A percentile compares a stretch with the other conserved stretches of the same genome.
Evolutionary conservation across 2,329 filamentous ascomycete species (phyloP).

Genomic region (Huntiella abstrusa): DNA sequence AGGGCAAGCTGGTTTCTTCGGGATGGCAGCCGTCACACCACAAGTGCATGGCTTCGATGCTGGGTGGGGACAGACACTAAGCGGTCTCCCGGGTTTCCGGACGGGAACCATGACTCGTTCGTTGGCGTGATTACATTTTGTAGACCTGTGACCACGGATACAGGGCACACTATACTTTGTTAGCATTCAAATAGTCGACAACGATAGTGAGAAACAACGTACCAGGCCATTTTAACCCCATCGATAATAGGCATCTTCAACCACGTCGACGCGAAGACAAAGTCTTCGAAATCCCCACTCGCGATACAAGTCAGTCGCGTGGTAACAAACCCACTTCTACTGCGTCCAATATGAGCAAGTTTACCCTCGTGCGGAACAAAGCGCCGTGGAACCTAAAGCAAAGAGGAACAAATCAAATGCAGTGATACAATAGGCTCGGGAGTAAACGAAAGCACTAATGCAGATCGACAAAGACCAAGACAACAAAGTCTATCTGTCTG

Average conservation of each 20-base stretch:
- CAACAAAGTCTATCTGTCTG: too few relatives aligned
- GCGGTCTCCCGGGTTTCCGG: slow-evolving; percentile 50
- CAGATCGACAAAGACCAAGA: too few relatives aligned
- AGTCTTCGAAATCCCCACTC: too few relatives aligned
- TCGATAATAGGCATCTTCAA: slow-evolving; percentile 47
- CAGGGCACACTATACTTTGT: slow-evolving; percentile 42
- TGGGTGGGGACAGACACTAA: slow-evolving; percentile 51
- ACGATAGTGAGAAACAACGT: slow-evolving; percentile 19
- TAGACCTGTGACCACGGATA: slow-evolving; percentile 57
- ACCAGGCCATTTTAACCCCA: slow-evolving; percentile 58
- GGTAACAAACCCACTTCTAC: too few relatives aligned
- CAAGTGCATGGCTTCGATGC: slow-evolving; percentile 42
- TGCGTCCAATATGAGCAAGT: too few relatives aligned
- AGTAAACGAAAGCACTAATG: too few relatives aligned
- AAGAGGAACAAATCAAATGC: too few relatives aligned
- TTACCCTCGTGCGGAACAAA: too few relatives aligned
- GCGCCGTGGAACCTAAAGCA: too few relatives aligned
- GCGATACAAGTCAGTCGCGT: too few relatives aligned
- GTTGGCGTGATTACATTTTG: slow-evolving; percentile 50
- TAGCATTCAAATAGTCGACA: not conserved
- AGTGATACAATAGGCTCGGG: too few relatives aligned
- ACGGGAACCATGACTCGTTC: slow-evolving; percentile 53
- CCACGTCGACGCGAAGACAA: too few relatives aligned
- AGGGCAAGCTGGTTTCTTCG: slow-evolving; percentile 35
- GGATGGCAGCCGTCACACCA: slow-evolving; percentile 45